Conservation (phyloP, 768 basidiomycete species). For the Lactarius sp. region DNA sequence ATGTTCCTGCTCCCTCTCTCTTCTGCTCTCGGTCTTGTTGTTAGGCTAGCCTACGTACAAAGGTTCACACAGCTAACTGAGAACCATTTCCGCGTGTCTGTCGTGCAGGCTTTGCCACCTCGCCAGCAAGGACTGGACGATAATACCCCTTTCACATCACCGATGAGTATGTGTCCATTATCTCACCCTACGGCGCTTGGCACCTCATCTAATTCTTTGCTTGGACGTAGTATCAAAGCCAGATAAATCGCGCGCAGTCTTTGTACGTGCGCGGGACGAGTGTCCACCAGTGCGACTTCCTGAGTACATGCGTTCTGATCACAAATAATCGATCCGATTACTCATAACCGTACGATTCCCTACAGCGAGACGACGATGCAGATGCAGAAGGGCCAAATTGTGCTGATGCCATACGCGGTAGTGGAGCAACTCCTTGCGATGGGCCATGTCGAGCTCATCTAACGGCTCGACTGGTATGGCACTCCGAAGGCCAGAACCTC, state of each 20-base stretch:
- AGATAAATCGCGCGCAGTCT: constrained; percentile 70
- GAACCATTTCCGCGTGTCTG: constrained; percentile 71
- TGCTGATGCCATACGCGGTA: constrained; percentile 68
- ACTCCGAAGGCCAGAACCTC: too few species aligned
- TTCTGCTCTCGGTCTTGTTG: background rate
- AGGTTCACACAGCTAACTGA: constrained; percentile 78
- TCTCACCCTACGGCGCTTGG: background rate
- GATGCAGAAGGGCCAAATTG: constrained; percentile 78
- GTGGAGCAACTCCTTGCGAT: constrained; percentile 68
- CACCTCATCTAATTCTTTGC: constrained; percentile 10
- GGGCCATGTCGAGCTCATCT: constrained; percentile 76
- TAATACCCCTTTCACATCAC: constrained; percentile 58
- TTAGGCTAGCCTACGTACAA: background rate
- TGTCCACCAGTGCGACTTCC: constrained; percentile 67
- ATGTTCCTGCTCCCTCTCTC: background rate
- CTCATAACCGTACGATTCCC: background rate
- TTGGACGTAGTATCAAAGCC: constrained; percentile 62
- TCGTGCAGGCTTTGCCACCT: constrained; percentile 77
- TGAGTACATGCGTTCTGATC: constrained; percentile 45
- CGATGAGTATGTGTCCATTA: constrained; percentile 55
- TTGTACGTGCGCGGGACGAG: constrained; percentile 68
- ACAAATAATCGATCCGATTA: background rate
- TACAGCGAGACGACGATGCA: constrained; percentile 64
- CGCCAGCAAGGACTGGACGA: constrained; percentile 76
- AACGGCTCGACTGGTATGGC: constrained; percentile 28